Evolutionary conservation across 495 filamentous ascomycete species (phyloP).

Genomic region (Xylaria castorea): DNA sequence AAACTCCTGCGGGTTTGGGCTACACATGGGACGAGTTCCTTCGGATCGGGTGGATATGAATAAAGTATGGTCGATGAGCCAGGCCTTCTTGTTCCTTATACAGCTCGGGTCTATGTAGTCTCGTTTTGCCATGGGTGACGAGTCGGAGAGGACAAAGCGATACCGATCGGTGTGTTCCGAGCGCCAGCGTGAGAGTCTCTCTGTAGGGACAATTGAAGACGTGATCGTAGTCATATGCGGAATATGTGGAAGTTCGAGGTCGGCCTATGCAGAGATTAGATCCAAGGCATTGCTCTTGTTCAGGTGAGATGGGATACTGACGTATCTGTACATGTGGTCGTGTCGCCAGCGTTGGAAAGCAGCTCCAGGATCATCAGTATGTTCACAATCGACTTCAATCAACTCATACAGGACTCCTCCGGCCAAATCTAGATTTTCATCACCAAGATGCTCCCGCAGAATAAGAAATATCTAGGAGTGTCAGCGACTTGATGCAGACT

Average conservation of each 20-base stretch:
- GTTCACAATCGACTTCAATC: slow-evolving; percentile 43
- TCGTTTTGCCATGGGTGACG: slow-evolving; percentile 30
- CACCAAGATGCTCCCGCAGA: slow-evolving; percentile 44
- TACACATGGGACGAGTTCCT: slow-evolving; percentile 39
- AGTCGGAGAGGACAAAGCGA: slow-evolving; percentile 41
- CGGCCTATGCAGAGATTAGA: slow-evolving; percentile 36
- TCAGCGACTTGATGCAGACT: slow-evolving; percentile 5
- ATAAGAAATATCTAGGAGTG: slow-evolving; percentile 39
- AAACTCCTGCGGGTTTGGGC: slow-evolving; percentile 40
- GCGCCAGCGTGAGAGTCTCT: slow-evolving; percentile 39
- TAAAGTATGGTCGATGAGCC: slow-evolving; percentile 44
- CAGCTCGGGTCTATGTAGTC: slow-evolving; percentile 35
- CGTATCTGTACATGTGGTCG: slow-evolving; percentile 45
- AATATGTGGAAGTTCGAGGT: slow-evolving; percentile 42
- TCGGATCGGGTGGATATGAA: slow-evolving; percentile 38
- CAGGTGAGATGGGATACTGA: slow-evolving; percentile 13
- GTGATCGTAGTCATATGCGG: slow-evolving; percentile 47
- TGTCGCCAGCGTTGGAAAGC: slow-evolving; percentile 44
- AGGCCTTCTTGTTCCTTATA: slow-evolving; percentile 40
- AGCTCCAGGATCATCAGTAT: slow-evolving; percentile 44
- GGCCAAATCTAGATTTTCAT: slow-evolving; percentile 43
- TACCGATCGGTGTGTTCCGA: slow-evolving; percentile 36
- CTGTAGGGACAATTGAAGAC: slow-evolving; percentile 40
- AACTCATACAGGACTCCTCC: slow-evolving; percentile 45
- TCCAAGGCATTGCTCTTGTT: neutral